These are phyloP conservation scores for Benincasa hispida DNA, from an alignment of 306 rosid species.

Conservation along the genomic window DNA sequence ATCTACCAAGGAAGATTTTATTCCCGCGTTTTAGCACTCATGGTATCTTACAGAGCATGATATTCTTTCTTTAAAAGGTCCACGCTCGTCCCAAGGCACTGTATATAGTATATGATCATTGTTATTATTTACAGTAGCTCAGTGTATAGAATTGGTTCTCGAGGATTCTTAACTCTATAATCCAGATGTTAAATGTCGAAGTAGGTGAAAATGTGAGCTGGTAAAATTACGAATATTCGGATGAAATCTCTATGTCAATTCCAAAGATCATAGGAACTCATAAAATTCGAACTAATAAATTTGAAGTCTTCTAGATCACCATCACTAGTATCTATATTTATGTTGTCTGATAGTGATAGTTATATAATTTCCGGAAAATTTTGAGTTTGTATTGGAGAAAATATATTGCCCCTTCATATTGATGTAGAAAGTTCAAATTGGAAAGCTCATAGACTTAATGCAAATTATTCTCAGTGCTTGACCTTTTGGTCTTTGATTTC, in stretches of 20 bases:
- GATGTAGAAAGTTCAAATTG: neutral
- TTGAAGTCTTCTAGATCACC: neutral
- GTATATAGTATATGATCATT: too few species aligned
- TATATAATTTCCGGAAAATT: neutral
- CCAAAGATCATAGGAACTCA: neutral
- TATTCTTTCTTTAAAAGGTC: too few species aligned
- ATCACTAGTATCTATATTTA: neutral
- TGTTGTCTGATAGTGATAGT: neutral
- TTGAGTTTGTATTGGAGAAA: neutral
- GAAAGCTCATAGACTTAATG: neutral
- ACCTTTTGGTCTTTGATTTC: constrained; percentile 1
- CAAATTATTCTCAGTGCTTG: neutral
- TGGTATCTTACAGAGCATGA: too few species aligned
- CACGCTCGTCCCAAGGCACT: too few species aligned
- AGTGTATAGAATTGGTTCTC: neutral
- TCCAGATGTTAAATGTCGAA: neutral
- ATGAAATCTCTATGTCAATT: neutral
- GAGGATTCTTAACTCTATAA: neutral
- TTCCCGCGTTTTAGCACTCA: too few species aligned
- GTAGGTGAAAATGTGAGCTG: neutral
- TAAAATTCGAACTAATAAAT: neutral
- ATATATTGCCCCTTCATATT: neutral
- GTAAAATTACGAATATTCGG: neutral
- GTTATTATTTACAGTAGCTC: neutral
- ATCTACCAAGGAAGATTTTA: too few species aligned